phyloP scores from a whole-genome alignment of 495 filamentous ascomycete species.

The Aspergillus conjunctus region DNA sequence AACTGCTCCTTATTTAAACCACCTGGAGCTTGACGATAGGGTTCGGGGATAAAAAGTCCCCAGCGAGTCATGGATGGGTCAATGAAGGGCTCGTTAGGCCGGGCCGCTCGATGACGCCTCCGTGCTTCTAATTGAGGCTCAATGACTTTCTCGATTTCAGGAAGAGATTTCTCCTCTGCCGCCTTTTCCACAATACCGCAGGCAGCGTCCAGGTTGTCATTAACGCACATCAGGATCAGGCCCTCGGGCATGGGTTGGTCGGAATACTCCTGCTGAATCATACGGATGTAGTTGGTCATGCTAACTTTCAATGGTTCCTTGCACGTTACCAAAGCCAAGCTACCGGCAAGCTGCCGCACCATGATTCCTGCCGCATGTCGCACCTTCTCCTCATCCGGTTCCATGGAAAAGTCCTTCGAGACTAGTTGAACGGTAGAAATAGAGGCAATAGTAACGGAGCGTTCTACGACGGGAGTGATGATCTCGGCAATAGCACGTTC shows the following conservation, averaged over 20 bases:
- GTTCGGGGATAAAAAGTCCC: slow-evolving; percentile 85
- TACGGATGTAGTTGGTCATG: slow-evolving; percentile 94
- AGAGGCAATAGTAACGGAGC: slow-evolving; percentile 94
- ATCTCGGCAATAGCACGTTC: slow-evolving; percentile 90
- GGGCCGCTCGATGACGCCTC: slow-evolving; percentile 66
- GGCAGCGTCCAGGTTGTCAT: slow-evolving; percentile 92
- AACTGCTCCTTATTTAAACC: slow-evolving; percentile 91
- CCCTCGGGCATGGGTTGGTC: slow-evolving; percentile 86
- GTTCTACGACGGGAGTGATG: slow-evolving; percentile 93
- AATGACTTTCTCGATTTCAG: slow-evolving; percentile 92
- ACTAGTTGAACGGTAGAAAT: slow-evolving; percentile 94
- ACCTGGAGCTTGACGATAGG: slow-evolving; percentile 75
- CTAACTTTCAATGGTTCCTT: slow-evolving; percentile 95
- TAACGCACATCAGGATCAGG: slow-evolving; percentile 92
- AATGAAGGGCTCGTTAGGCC: slow-evolving; percentile 79
- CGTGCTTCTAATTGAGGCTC: slow-evolving; percentile 72
- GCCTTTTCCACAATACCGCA: slow-evolving; percentile 92
- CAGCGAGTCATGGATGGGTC: slow-evolving; percentile 79
- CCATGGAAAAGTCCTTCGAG: slow-evolving; percentile 92
- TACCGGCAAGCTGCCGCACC: slow-evolving; percentile 89
- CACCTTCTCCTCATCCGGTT: slow-evolving; percentile 83
- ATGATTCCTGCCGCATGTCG: slow-evolving; percentile 84
- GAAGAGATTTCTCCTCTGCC: slow-evolving; percentile 87
- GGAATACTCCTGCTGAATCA: slow-evolving; percentile 63
- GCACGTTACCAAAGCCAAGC: slow-evolving; percentile 93